Evolutionary conservation across 1,284 basidiomycete species (phyloP), one percentile per base, ranked within the genome.

Genomic region (Rhizopogon hawkerae): DNA sequence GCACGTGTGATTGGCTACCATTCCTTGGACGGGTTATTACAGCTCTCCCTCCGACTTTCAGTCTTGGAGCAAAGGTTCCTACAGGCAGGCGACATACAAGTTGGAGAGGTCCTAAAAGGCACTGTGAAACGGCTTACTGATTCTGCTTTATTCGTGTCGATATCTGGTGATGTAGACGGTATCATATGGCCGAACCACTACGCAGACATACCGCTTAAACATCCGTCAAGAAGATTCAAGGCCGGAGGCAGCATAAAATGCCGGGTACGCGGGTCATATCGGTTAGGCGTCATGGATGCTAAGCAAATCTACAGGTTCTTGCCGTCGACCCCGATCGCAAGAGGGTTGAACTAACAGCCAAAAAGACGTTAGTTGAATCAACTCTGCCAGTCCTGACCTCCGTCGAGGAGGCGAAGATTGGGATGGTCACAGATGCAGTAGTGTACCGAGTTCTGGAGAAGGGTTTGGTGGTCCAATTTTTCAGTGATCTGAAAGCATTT

Each of bases 161-260:
- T 97, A 46, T 83, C 86, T 11, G 91, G 89, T 6, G 89, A 78
- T 53, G 82, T 95, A 31, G 92, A 97, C 60, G 96, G 90, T 35
- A 85, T 98, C 26, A 79, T 98, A 26, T 97, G 92, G 85, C 93
- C 95, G 0, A 77, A 83, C 56, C 96, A 99, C 68, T 98, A 92
- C 66, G 91, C 96, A 29, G 94, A 98, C 64, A 93, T 98, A 60
- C 69, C 73, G 33, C 76, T 98, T 57, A 96, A 93, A 62, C 89
- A 96, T 61, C 93, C 93, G 21, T 82, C 91, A 56, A 31, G 10
- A 31, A 31, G 31, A 31, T 31, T 31, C 75, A 95, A 92, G 64
- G 72, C 78, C 11, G 94, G 92, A 26, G 75, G 78, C 3, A 79
- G 67, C 43, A 86, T 98, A 67, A 31, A 91, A 69, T 94, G 92